phyloP scores from a whole-genome alignment of 2,329 filamentous ascomycete genomes.

The Colletotrichum paranaense region DNA sequence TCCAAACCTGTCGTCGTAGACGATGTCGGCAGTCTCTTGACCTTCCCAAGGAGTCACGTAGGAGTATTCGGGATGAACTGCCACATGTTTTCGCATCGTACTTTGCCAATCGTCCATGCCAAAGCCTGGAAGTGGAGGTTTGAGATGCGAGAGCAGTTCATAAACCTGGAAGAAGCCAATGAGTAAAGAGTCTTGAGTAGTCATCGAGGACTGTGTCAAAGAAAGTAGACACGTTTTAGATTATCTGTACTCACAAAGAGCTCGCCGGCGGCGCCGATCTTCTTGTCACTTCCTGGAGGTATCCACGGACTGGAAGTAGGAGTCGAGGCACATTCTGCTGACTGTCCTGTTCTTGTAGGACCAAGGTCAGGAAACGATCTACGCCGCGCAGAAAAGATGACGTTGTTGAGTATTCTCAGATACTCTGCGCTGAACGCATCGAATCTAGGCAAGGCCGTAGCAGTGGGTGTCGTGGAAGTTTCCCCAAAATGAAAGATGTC shows the following conservation, averaged over 20 bases:
- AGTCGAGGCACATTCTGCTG: background rate
- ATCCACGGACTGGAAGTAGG: background rate
- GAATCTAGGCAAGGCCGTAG: background rate
- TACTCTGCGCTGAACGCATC: background rate
- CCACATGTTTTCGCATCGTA: conserved; percentile 54
- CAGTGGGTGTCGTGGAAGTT: background rate
- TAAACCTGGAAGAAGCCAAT: conserved; percentile 48
- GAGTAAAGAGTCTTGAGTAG: background rate
- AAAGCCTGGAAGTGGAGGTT: conserved; percentile 47
- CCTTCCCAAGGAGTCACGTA: conserved; percentile 53
- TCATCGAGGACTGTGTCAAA: background rate
- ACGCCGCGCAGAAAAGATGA: background rate
- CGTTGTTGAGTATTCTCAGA: background rate
- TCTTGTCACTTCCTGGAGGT: conserved; percentile 8
- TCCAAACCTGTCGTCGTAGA: conserved; percentile 52
- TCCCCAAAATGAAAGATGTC: background rate
- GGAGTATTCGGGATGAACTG: conserved; percentile 50
- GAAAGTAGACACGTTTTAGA: background rate
- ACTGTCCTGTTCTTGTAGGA: background rate
- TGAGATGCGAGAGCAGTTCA: conserved; percentile 48
- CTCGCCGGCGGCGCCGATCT: conserved; percentile 38
- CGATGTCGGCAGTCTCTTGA: conserved; percentile 58
- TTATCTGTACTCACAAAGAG: conserved; percentile 31
- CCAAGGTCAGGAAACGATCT: background rate
- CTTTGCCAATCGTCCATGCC: conserved; percentile 57